Conservation (phyloP, 768 basidiomycete species). For the Daedaleopsis sinensis region DNA sequence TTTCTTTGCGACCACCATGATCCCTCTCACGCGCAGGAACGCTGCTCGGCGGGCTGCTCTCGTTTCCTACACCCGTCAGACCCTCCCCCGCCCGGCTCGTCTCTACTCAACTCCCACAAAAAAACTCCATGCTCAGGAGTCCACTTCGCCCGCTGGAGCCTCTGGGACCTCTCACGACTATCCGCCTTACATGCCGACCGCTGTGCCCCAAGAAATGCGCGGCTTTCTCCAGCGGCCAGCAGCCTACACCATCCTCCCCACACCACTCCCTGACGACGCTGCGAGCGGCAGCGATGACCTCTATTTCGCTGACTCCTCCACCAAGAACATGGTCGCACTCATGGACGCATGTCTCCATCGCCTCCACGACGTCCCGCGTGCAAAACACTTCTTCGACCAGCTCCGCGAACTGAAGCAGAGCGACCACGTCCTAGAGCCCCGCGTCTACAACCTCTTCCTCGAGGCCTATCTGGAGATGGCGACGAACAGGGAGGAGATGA, state of each 20-base stretch:
- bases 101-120: conserved; percentile 71
- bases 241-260: conserved; percentile 62
- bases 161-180: conserved; percentile 40
- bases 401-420: conserved; percentile 48
- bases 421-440: conserved; percentile 48
- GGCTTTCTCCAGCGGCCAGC: conserved; percentile 51
- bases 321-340: conserved; percentile 72
- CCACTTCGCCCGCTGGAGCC: conserved; percentile 44
- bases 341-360: conserved; percentile 85
- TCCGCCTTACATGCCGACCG: conserved; percentile 40
- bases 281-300: conserved; percentile 44
- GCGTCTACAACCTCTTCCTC: conserved; percentile 67
- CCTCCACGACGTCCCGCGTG: conserved; percentile 75
- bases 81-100: conserved; percentile 69
- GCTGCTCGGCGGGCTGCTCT: conserved; percentile 41
- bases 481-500: conserved; percentile 43
- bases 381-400: conserved; percentile 69
- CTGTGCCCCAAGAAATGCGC: conserved; percentile 43
- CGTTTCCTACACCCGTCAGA: conserved; percentile 64
- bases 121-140: conserved; percentile 53
- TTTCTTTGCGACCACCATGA: conserved; percentile 27
- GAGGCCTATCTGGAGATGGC: conserved; percentile 67
- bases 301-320: conserved; percentile 65
- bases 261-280: conserved; percentile 60
- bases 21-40: conserved; percentile 32